Evolutionary conservation across 345 rosid species (phyloP).

Genomic region (Nasturtium officinale): DNA sequence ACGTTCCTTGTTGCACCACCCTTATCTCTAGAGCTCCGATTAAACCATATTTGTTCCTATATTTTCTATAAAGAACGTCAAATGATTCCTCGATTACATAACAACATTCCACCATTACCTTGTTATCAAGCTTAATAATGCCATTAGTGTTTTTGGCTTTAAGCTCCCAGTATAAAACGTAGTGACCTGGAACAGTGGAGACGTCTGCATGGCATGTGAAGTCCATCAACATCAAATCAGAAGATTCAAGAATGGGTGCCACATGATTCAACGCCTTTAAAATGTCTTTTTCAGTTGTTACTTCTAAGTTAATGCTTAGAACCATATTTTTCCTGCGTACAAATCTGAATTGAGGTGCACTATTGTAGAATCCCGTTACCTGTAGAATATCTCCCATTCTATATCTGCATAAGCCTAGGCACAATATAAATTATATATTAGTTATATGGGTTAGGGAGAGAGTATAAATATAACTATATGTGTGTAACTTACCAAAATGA

Average conservation of each 20-base stretch:
- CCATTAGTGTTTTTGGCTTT: constrained; percentile 33
- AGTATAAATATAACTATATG: neutral
- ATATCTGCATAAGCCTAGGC: constrained; percentile 62
- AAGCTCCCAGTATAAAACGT: constrained; percentile 69
- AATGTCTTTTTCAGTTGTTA: constrained; percentile 68
- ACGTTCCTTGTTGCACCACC: constrained; percentile 1
- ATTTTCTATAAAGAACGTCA: constrained; percentile 48
- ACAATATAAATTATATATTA: neutral
- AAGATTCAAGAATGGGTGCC: constrained; percentile 46
- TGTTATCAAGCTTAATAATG: constrained; percentile 36
- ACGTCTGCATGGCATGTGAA: constrained; percentile 61
- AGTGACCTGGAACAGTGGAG: constrained; percentile 58
- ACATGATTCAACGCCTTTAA: constrained; percentile 57
- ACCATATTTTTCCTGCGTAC: constrained; percentile 53
- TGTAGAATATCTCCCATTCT: constrained; percentile 65
- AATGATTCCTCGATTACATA: constrained; percentile 56
- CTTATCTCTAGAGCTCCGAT: neutral
- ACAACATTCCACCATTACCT: constrained; percentile 63
- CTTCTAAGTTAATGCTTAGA: constrained; percentile 52
- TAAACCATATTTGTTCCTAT: neutral
- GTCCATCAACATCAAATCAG: constrained; percentile 48
- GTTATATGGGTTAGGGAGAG: neutral
- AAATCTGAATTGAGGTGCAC: constrained; percentile 59
- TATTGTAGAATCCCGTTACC: constrained; percentile 63
- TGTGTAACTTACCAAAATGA: constrained; percentile 46